These are phyloP conservation scores for Botryobasidium botryosum DNA, from an alignment of 768 basidiomycete genomes.

Conservation along the genomic window DNA sequence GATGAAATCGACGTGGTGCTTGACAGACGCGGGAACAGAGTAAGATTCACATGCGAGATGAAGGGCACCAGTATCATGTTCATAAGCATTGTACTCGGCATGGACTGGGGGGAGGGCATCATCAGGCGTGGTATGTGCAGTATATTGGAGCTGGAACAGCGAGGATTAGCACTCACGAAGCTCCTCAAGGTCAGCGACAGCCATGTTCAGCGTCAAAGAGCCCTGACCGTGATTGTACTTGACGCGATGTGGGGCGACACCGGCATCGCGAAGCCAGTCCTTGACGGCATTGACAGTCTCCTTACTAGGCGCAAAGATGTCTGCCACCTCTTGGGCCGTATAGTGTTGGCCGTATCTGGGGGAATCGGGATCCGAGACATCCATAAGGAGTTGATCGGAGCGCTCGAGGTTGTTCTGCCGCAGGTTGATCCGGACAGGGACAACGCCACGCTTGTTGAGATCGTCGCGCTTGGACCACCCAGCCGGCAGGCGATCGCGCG, in stretches of 20 bases:
- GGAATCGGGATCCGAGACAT: constrained; percentile 24
- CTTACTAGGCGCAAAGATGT: constrained; percentile 4
- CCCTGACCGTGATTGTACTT: constrained; percentile 15
- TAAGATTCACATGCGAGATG: constrained; percentile 4
- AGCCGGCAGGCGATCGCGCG: no score
- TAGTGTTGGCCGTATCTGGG: constrained; percentile 24
- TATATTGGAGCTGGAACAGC: background rate
- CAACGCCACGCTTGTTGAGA: no score
- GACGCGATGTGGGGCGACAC: background rate
- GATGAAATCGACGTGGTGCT: constrained; percentile 9
- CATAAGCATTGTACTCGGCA: constrained; percentile 10
- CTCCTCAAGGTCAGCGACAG: constrained; percentile 9
- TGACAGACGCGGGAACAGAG: constrained; percentile 4
- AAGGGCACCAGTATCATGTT: constrained; percentile 5
- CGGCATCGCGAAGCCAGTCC: constrained; percentile 12
- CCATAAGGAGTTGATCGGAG: constrained; percentile 19
- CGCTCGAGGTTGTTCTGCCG: constrained; percentile 21
- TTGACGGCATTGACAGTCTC: constrained; percentile 12
- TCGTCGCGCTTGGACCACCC: no score
- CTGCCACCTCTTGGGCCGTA: constrained; percentile 18
- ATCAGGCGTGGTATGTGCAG: no score
- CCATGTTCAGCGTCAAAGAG: constrained; percentile 11
- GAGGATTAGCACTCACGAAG: constrained; percentile 1
- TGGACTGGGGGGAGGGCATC: no score
- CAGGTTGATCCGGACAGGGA: constrained; percentile 13